Evolutionary conservation across 805 yeast genomes (phyloP), one percentile per base, ranked within the genome.

Genomic region (Kregervanrija delftensis): DNA sequence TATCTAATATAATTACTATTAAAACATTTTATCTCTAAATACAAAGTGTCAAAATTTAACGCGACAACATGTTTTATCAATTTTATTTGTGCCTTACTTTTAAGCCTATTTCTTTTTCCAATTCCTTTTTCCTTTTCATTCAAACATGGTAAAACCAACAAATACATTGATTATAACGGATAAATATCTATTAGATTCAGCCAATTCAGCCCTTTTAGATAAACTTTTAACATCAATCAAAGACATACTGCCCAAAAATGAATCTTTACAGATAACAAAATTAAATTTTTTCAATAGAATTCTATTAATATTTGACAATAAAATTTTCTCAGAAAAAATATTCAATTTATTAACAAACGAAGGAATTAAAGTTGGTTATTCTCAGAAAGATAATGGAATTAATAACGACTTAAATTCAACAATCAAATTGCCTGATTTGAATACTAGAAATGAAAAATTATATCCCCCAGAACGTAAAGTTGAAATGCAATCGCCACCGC

Each of bases 401-500:
- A 37, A 22, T 6, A 22, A 6, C 8, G 28, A 22, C 28, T 4
- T 22, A 22, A 22, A 6, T 22, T 22, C 28, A 22, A 6, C 28
- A 6, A 22, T 22, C 28, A 22, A 6, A 6, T 22, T 22, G 6
- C 28, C 28, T 22, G 28, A 22, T 22, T 22, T 22, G 4, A 22
- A 22, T 22, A 22, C 28, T 22, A 22, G 8, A 5, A 34, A 33
- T 5, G 46, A 39, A 1, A 49, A 43, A 31, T 45, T 58, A 15
- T 48, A 46, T 15, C 57, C 58, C 3, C 67, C 67, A 1, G 55
- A 53, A 30, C 52, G 59, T 8, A 53, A 49, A n/a, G 47, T 63
- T 1, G 64, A 63, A 39, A 48, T 63, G 39, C 64, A 60, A 47
- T 63, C 68, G 0, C 68, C 68, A 6, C 68, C 68, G 8, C 58